Base-by-base conservation (phyloP, 257 asterid genomes). In the Penstemon eatonii region DNA sequence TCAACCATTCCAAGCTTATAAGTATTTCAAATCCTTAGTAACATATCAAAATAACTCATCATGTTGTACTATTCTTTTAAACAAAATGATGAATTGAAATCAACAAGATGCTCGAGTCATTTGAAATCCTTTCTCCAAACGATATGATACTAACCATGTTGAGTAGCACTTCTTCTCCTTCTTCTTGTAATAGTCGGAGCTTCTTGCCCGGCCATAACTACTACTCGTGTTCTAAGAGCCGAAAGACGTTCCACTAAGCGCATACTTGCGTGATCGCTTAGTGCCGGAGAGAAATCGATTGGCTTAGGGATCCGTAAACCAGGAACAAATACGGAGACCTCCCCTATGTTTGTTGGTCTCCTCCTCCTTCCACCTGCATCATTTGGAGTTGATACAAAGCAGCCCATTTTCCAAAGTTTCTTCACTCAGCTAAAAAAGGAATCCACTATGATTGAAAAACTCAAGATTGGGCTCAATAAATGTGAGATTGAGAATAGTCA, bases 161-260 rank as follows among this genome's bases (percentile, higher is more conserved):
- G 89, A 54, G 93, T 84, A 71, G 85, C 86, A 68, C 79, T 65
- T 77, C 69, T 78, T 25, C 33, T 25, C 2, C 33, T 25, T 25
- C 33, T 25, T 82, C 97, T 83, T 39, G 99, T 89, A 71, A 94
- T 86, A 13, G 93, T 83, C 0, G 95, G 96, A 73, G 84, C 99
- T 87, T 91, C 99, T 83, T 91, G 99, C 36, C 82, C 93, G 7
- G 96, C 97, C 96, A 94, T 87, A 49, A 87, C 97, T 70, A 91
- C 96, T 68, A 91, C 84, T 76, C 97, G 83, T 19, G 96, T 89
- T 71, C 99, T 89, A 72, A 91, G 92, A 69, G 97, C 96, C 44
- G 96, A 91, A 59, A 94, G 89, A 45, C 90, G 92, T 75, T 94
- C 99, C 60, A 85, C 84, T 73, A 89, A 77, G 79, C 80, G 83